Conservation (phyloP, 805 yeast genomes). For the Clavispora santaluciae region DNA sequence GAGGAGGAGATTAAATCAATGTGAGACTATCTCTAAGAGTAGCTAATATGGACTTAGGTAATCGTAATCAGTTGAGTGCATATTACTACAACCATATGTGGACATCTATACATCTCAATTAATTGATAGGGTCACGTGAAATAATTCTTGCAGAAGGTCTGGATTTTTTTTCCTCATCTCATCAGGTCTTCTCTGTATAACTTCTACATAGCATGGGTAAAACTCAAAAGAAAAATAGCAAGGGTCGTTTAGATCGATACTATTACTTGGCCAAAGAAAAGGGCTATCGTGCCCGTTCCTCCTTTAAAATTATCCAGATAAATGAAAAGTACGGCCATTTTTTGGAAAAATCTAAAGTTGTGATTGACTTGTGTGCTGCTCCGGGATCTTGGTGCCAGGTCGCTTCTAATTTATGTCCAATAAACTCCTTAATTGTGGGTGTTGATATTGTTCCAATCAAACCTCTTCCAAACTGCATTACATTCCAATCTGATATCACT, state of each 20-base stretch:
- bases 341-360: constrained; percentile 89
- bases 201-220: constrained; percentile 58
- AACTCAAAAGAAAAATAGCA: constrained; percentile 90
- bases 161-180: constrained; percentile 6
- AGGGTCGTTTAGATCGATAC: constrained; percentile 98
- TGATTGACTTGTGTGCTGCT: constrained; percentile 97
- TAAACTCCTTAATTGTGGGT: constrained; percentile 90
- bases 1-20: too few species aligned
- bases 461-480: constrained; percentile 89
- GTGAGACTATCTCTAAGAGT: too few species aligned
- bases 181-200: constrained; percentile 3
- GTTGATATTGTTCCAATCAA: constrained; percentile 98
- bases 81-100: too few species aligned
- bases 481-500: constrained; percentile 95
- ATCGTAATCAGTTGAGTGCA: too few species aligned
- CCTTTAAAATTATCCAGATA: constrained; percentile 88
- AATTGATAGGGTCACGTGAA: not conserved
- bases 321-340: constrained; percentile 97
- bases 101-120: too few species aligned
- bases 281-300: constrained; percentile 98
- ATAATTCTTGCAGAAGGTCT: not conserved
- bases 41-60: too few species aligned
- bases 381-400: constrained; percentile 99
- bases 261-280: constrained; percentile 95
- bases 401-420: constrained; percentile 88